Conservation (phyloP, 78 protist species). For the Thecamonas trahens region DNA sequence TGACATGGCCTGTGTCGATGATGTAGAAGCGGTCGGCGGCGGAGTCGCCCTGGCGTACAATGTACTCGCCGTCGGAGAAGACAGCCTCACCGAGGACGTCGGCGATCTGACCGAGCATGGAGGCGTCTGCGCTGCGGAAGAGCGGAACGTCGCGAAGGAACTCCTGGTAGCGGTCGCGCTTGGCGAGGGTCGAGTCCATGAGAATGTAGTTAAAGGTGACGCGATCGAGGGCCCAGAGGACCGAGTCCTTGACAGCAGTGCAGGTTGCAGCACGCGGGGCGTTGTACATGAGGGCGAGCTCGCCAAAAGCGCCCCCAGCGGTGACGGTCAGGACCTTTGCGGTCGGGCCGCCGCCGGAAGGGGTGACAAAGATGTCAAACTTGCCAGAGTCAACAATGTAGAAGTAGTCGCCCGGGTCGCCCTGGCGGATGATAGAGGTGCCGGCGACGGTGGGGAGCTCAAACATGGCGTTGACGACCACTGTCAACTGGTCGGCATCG, state of each 20-base stretch:
- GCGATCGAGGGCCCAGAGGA: conserved; percentile 26
- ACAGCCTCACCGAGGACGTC: too few relatives aligned
- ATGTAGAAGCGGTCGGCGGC: too few relatives aligned
- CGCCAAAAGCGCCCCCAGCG: conserved; percentile 34
- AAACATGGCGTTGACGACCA: too few relatives aligned
- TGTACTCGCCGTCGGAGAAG: too few relatives aligned
- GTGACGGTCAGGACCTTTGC: neutral
- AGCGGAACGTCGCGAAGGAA: conserved; percentile 12
- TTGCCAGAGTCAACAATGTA: neutral
- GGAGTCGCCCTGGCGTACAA: too few relatives aligned
- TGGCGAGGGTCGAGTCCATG: conserved; percentile 1
- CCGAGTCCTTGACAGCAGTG: neutral
- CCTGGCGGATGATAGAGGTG: too few relatives aligned
- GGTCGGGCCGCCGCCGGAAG: neutral
- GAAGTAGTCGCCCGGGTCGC: neutral
- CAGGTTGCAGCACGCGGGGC: conserved; percentile 53
- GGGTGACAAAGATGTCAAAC: neutral
- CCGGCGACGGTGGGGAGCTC: too few relatives aligned
- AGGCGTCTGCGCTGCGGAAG: neutral
- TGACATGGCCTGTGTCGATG: too few relatives aligned
- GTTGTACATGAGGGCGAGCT: conserved; percentile 57
- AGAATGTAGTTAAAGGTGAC: conserved; percentile 8
- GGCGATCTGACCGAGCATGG: too few relatives aligned
- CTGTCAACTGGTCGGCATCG: too few relatives aligned
- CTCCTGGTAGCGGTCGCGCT: conserved; percentile 6